Conservation (phyloP, 176 grass and related monocot species). For the Poa annua region DNA sequence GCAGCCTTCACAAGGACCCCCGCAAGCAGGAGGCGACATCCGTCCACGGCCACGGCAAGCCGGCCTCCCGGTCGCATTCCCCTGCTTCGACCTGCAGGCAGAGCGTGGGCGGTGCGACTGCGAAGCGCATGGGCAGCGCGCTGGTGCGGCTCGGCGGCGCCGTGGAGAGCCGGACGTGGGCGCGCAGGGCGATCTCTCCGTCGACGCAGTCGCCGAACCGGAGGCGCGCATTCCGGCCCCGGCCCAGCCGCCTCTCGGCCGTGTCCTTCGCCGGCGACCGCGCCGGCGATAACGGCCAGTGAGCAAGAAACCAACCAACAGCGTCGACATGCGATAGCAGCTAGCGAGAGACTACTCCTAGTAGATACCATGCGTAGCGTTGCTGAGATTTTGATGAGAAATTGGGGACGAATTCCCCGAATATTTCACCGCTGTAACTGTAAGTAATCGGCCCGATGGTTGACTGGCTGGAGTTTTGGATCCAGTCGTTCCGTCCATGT, state of each 20-base stretch:
- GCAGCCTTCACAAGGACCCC: slow-evolving; percentile 64
- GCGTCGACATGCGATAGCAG: slow-evolving; percentile 26
- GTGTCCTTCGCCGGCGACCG: slow-evolving; percentile 58
- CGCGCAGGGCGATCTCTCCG: slow-evolving; percentile 51
- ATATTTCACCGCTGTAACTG: too few relatives aligned
- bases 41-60: not conserved
- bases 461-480: too few relatives aligned
- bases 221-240: slow-evolving; percentile 36
- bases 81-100: not conserved
- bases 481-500: too few relatives aligned
- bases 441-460: too few relatives aligned
- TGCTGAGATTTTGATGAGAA: too few relatives aligned
- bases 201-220: slow-evolving; percentile 59
- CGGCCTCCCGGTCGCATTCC: not conserved
- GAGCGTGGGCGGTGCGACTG: not conserved
- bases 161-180: slow-evolving; percentile 49
- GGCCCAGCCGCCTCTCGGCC: slow-evolving; percentile 52
- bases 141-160: slow-evolving; percentile 52
- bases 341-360: not conserved
- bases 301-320: slow-evolving; percentile 8
- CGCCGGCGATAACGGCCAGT: slow-evolving; percentile 23
- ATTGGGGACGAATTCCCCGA: too few relatives aligned
- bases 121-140: slow-evolving; percentile 50
- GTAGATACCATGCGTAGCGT: too few relatives aligned
- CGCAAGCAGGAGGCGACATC: not conserved